These are phyloP conservation scores for Sugiyamaella sp. DNA, from an alignment of 1,139 yeast genomes.

Conservation along the genomic window DNA sequence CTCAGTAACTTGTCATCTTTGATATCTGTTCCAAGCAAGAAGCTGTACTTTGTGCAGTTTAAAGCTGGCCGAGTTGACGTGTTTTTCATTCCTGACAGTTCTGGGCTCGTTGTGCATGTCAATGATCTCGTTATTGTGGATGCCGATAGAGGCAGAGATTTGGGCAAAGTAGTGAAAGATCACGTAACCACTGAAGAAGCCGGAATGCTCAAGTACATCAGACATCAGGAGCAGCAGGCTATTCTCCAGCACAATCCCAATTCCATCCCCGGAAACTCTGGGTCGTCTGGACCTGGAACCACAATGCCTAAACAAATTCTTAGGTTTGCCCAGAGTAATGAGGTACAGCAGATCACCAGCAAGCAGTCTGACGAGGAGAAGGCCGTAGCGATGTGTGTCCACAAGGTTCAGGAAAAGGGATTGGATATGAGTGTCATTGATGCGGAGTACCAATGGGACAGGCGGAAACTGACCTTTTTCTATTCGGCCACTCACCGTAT, in stretches of 20 bases:
- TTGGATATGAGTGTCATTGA: conserved; percentile 57
- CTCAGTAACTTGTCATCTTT: conserved; percentile 28
- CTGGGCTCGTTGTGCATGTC: conserved; percentile 56
- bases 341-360: conserved; percentile 58
- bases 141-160: conserved; percentile 95
- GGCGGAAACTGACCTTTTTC: conserved; percentile 89
- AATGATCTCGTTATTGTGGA: conserved; percentile 92
- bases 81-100: conserved; percentile 60
- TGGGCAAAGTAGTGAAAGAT: conserved; percentile 76
- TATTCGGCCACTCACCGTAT: conserved; percentile 82
- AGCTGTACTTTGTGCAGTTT: conserved; percentile 72
- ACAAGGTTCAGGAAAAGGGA: conserved; percentile 57
- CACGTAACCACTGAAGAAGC: conserved; percentile 75
- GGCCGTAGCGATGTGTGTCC: conserved; percentile 62
- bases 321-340: conserved; percentile 65
- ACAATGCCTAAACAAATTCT: conserved; percentile 72
- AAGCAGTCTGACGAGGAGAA: conserved; percentile 73
- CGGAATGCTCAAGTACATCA: conserved; percentile 75
- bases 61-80: conserved; percentile 89
- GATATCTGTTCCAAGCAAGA: conserved; percentile 37
- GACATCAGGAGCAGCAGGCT: conserved; percentile 77
- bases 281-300: conserved; percentile 46
- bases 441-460: conserved; percentile 95
- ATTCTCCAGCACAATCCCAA: conserved; percentile 47
- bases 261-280: conserved; percentile 24